These are phyloP conservation scores for Chaetomiaceae sp. DNA, from an alignment of 2,329 filamentous ascomycete species.

Conservation along the genomic window DNA sequence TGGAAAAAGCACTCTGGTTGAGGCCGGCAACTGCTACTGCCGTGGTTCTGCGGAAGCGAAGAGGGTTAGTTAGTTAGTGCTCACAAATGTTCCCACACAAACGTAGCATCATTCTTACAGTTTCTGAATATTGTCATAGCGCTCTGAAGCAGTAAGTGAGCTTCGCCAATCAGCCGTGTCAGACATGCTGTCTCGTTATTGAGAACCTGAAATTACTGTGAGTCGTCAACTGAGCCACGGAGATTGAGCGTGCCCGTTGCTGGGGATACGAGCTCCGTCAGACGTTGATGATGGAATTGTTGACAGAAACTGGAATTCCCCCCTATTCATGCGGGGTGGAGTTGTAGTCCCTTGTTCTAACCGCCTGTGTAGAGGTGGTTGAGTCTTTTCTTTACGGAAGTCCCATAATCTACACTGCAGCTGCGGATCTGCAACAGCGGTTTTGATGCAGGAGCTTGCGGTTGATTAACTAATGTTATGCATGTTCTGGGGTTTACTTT, in stretches of 20 bases:
- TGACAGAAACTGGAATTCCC: not conserved
- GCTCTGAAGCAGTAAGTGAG: slow-evolving; percentile 52
- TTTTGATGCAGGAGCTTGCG: no score
- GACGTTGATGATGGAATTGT: not conserved
- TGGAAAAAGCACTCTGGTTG: slow-evolving; percentile 51
- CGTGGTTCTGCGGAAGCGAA: slow-evolving; percentile 19
- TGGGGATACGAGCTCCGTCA: not conserved
- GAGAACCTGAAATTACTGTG: not conserved
- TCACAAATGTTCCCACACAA: not conserved
- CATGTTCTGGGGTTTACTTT: not conserved
- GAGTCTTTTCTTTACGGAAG: no score
- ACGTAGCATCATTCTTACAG: slow-evolving; percentile 51
- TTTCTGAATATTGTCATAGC: slow-evolving; percentile 59
- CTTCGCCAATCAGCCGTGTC: slow-evolving; percentile 44
- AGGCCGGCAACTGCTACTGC: slow-evolving; percentile 22
- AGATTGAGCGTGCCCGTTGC: not conserved
- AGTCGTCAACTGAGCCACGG: not conserved
- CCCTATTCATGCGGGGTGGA: not conserved
- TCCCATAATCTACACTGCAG: no score
- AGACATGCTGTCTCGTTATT: slow-evolving; percentile 16
- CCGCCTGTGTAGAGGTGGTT: no score
- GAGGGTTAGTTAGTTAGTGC: no score
- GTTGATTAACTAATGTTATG: not conserved
- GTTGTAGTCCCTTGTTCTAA: not conserved
- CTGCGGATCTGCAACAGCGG: no score